Evolutionary conservation across 1,284 basidiomycete genomes (phyloP).

Genomic region (Leccinum variabile): DNA sequence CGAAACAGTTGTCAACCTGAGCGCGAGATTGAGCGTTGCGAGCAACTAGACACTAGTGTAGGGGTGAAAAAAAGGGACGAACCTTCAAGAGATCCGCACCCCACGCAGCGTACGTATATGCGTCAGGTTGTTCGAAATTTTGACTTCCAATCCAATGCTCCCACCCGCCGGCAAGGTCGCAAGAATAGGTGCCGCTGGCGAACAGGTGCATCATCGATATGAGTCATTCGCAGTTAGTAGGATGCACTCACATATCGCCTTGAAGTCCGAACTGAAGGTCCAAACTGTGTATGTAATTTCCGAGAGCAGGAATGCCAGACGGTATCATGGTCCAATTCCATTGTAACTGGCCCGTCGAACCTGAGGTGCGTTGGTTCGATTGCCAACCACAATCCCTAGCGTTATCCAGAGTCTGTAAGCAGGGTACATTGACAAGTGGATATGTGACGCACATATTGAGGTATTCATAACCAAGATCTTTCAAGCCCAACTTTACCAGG

Average conservation of each 20-base stretch:
- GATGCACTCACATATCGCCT: slow-evolving; percentile 12
- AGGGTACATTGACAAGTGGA: not conserved
- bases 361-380: slow-evolving; percentile 3
- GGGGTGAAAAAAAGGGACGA: not conserved
- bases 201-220: not conserved
- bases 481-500: slow-evolving; percentile 4
- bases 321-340: slow-evolving; percentile 4
- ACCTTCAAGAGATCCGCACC: slow-evolving; percentile 16
- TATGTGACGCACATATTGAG: slow-evolving; percentile 6
- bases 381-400: slow-evolving; percentile 19
- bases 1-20: slow-evolving; percentile 15
- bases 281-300: slow-evolving; percentile 7
- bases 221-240: not conserved
- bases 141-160: slow-evolving; percentile 12
- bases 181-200: slow-evolving; percentile 12
- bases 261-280: slow-evolving; percentile 13
- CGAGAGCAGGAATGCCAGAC: slow-evolving; percentile 16
- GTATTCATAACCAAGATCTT: slow-evolving; percentile 7
- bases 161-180: slow-evolving; percentile 2
- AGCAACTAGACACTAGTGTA: no score
- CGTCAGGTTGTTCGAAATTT: slow-evolving; percentile 11
- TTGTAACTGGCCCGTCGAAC: not conserved
- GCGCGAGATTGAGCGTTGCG: not conserved
- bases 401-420: not conserved
- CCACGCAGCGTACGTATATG: slow-evolving; percentile 7